These are phyloP conservation scores for Pichia cephalocereana DNA, from an alignment of 805 yeast genomes.

Conservation along the genomic window DNA sequence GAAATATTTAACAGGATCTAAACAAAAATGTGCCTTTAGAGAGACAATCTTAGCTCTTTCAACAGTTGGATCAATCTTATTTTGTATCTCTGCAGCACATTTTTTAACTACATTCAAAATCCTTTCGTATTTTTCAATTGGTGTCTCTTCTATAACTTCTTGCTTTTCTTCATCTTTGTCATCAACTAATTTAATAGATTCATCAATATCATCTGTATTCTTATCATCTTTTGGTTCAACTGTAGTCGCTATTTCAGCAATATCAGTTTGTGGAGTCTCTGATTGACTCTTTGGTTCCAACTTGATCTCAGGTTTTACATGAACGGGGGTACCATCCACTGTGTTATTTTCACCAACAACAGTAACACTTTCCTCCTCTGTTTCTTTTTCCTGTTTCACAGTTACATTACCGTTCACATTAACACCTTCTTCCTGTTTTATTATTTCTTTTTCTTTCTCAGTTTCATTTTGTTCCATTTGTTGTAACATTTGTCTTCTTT, in stretches of 20 bases:
- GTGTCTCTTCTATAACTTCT: conserved; percentile 6
- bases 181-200: conserved; percentile 1
- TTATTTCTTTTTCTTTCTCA: conserved; percentile 3
- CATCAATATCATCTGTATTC: conserved; percentile 5
- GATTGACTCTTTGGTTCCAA: not conserved
- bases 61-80: conserved; percentile 36
- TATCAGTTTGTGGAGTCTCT: not conserved
- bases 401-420: conserved; percentile 7
- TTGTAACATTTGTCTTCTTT: conserved; percentile 17
- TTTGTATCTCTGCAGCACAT: conserved; percentile 41
- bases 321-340: not conserved
- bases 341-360: no score
- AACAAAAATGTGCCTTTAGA: conserved; percentile 51
- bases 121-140: conserved; percentile 31
- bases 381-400: not conserved
- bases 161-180: not conserved
- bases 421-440: not conserved
- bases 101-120: conserved; percentile 36
- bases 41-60: conserved; percentile 59
- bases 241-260: not conserved
- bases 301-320: not conserved
- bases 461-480: conserved; percentile 4
- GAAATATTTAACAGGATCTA: conserved; percentile 40
- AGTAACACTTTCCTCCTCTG: not conserved
- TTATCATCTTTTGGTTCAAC: conserved; percentile 1